Conservation (phyloP, 2,329 filamentous ascomycete species). For the Aspergillus sojae region DNA sequence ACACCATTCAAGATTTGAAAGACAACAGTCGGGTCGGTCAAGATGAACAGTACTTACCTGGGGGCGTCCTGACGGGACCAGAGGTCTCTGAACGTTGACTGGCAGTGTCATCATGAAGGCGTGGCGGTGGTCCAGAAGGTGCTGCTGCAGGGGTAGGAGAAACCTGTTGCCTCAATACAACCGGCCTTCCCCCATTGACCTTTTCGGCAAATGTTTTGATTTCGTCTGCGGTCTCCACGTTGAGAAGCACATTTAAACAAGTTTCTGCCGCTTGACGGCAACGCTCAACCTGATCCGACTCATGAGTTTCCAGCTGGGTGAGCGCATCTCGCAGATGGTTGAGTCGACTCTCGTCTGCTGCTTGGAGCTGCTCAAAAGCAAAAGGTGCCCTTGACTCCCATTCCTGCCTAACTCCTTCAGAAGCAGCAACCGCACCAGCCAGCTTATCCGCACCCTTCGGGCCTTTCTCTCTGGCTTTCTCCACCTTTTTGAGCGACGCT, state of each 20-base stretch:
- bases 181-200: constrained; percentile 40
- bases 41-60: constrained; percentile 31
- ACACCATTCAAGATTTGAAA: not conserved
- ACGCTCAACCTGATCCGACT: constrained; percentile 82
- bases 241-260: constrained; percentile 78
- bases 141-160: constrained; percentile 29
- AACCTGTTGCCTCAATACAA: constrained; percentile 26
- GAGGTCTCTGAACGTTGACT: constrained; percentile 59
- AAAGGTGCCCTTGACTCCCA: constrained; percentile 96
- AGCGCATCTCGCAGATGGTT: constrained; percentile 89
- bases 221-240: constrained; percentile 83
- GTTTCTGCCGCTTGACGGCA: constrained; percentile 74
- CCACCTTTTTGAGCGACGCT: constrained; percentile 78
- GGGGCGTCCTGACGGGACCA: constrained; percentile 37
- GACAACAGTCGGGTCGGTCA: not conserved
- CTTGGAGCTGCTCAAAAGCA: constrained; percentile 90
- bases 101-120: constrained; percentile 54
- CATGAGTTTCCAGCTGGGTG: constrained; percentile 90
- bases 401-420: constrained; percentile 77
- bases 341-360: constrained; percentile 82
- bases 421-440: constrained; percentile 69
- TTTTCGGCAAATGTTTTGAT: constrained; percentile 60
- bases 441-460: constrained; percentile 73
- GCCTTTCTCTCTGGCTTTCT: constrained; percentile 80
- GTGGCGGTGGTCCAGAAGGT: constrained; percentile 44